Conservation (phyloP, 2,329 filamentous ascomycete genomes). For the Pestalotiopsis sp. region DNA sequence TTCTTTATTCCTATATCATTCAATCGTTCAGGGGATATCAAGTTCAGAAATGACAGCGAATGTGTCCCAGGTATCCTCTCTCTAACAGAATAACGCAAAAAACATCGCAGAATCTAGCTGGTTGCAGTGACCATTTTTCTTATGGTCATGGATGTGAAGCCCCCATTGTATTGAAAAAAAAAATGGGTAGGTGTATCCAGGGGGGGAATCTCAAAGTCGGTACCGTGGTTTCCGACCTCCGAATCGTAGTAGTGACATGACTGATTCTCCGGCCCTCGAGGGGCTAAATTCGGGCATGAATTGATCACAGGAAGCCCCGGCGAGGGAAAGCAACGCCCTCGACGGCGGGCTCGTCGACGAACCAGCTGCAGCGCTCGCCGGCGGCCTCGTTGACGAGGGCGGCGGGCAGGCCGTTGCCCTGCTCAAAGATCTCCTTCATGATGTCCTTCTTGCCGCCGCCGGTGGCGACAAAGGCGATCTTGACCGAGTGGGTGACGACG, state of each 20-base stretch:
- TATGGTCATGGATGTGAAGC: neutral
- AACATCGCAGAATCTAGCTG: constrained; percentile 7
- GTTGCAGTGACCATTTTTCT: neutral
- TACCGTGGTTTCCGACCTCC: neutral
- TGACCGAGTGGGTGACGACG: constrained; percentile 84
- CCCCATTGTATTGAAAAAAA: neutral
- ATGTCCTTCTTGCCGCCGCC: constrained; percentile 89
- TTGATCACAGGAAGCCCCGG: constrained; percentile 61
- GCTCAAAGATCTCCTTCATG: constrained; percentile 90
- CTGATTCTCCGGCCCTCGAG: too few species aligned
- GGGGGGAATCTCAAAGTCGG: neutral
- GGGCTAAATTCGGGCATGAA: neutral
- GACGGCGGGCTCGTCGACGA: constrained; percentile 84
- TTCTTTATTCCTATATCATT: constrained; percentile 11
- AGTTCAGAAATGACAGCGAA: constrained; percentile 7
- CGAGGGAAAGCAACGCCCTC: constrained; percentile 84
- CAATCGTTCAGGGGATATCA: constrained; percentile 10
- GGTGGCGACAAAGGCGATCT: constrained; percentile 89
- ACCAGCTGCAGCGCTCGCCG: constrained; percentile 92
- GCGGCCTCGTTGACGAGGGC: constrained; percentile 83
- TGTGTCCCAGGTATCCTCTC: constrained; percentile 5
- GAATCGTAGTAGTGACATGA: neutral
- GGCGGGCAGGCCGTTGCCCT: constrained; percentile 80
- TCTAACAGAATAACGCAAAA: constrained; percentile 5
- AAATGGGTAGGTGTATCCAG: neutral